phyloP scores from a whole-genome alignment of 495 filamentous ascomycete species.

The Podospora anserina region DNA sequence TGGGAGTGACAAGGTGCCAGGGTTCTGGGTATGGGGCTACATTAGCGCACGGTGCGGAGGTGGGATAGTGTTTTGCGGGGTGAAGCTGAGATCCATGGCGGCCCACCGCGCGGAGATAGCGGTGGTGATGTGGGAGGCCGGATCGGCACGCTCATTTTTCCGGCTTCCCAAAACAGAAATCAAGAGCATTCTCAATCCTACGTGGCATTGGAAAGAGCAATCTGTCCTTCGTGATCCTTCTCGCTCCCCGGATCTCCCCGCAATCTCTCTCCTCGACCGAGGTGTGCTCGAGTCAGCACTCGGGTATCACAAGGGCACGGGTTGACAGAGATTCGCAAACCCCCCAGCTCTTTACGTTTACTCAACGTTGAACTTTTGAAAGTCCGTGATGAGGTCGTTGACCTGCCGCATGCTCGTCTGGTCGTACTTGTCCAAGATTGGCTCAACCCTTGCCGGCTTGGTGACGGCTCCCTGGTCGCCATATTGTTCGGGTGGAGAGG shows the following conservation, averaged over 20 bases:
- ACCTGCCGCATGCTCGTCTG: constrained; percentile 38
- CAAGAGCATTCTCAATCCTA: neutral
- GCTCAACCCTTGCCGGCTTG: constrained; percentile 22
- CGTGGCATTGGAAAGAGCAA: neutral
- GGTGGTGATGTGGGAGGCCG: constrained; percentile 22
- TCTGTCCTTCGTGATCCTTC: neutral
- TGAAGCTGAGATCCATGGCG: constrained; percentile 6
- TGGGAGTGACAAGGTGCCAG: constrained; percentile 25
- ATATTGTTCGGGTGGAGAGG: constrained; percentile 3
- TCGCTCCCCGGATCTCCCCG: neutral
- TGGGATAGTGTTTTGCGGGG: constrained; percentile 22
- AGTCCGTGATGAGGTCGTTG: constrained; percentile 33
- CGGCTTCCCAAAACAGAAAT: neutral
- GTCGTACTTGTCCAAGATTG: constrained; percentile 34
- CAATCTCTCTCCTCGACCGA: constrained; percentile 2
- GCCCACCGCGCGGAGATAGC: constrained; percentile 19
- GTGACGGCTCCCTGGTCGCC: neutral
- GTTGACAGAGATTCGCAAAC: too few relatives aligned
- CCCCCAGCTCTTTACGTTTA: constrained; percentile 3
- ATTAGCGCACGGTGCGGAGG: constrained; percentile 27
- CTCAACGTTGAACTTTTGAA: constrained; percentile 26
- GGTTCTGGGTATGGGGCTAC: constrained; percentile 3
- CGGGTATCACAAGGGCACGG: too few relatives aligned
- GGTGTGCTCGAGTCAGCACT: neutral
- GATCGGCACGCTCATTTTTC: neutral